Conservation (phyloP, 306 rosid species). For the Alnus rubra region DNA sequence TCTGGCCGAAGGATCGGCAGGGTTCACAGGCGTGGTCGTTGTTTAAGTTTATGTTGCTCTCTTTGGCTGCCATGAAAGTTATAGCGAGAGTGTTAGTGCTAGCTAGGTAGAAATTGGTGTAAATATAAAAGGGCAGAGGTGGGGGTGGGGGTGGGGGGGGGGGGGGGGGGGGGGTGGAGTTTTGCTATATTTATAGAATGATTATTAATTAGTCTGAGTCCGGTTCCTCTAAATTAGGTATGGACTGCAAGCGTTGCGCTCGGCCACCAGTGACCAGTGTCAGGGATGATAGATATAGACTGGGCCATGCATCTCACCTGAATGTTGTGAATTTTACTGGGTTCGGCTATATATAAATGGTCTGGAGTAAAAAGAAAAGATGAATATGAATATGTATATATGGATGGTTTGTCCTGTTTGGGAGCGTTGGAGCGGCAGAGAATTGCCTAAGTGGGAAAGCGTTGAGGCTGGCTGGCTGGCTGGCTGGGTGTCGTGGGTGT, state of each 20-base stretch:
- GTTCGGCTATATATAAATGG: no score
- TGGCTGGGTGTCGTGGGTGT: no score
- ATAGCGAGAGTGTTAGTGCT: no score
- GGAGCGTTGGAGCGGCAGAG: no score
- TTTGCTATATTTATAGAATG: neutral
- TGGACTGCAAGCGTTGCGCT: slow-evolving; percentile 41
- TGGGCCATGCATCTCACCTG: slow-evolving; percentile 38
- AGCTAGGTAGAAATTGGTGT: neutral
- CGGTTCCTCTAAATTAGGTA: slow-evolving; percentile 38
- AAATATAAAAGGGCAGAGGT: neutral
- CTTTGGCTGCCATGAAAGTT: slow-evolving; percentile 47
- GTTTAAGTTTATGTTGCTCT: slow-evolving; percentile 34
- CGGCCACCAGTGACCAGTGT: slow-evolving; percentile 28
- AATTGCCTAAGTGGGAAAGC: no score
- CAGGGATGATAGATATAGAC: slow-evolving; percentile 39
- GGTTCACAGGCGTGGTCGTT: slow-evolving; percentile 45
- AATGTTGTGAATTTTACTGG: neutral
- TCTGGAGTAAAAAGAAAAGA: no score
- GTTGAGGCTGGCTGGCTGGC: no score
- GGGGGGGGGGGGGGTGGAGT: no score
- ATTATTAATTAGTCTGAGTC: no score
- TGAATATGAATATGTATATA: no score
- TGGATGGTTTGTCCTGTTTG: no score
- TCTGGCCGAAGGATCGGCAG: slow-evolving; percentile 63
- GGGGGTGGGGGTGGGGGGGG: neutral